Base-by-base conservation (phyloP, 1,284 basidiomycete genomes). In the Cryptococcus floricola region DNA sequence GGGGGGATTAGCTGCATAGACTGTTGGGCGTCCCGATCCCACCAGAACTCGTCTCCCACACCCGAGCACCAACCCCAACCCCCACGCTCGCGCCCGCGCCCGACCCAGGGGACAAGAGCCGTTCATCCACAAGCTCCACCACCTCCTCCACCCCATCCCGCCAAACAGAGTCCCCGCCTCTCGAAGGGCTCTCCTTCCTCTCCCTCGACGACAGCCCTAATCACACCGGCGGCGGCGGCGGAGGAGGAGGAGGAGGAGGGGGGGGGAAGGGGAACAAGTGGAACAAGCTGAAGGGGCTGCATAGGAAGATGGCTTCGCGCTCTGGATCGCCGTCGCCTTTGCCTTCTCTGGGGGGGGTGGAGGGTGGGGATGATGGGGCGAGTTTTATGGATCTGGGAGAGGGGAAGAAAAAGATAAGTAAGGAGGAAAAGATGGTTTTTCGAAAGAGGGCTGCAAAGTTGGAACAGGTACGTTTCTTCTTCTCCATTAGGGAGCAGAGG, bases 391-490 rank as follows among this genome's bases (percentile, higher is more conserved):
- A 65, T 54, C 49, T 65, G 46, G 28, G 54, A 14, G 49, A 48
- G 12, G 44, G 16, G 56, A 56, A 39, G 45, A 34, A 8, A 2
- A 38, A 25, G 39, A 23, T 62, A 56, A 54, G 54, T 9, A 55
- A 52, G 25, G 56, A 52, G 39, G 66, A 71, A 52, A 68, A 64
- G 46, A 44, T 52, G 10, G 39, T 63, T 2, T 66, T 62, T 14
- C 54, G 63, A 14, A 60, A 54, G n/a, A 62, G 62, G 23, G 68
- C 63, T 0, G 57, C 62, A 18, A 71, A 70, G 58, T 60, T 71
- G 7, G 67, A 67, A 50, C 60, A 71, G 52, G 61, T 69, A n/a
- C 25, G 59, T 56, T n/a, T n/a, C n/a, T n/a, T 14, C 19, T 37
- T 16, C 31, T 47, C 12, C 23, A 8, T 18, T 14, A 23, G 5